Evolutionary conservation across 1,284 basidiomycete species (phyloP).

Genomic region (Cerioporus squamosus): DNA sequence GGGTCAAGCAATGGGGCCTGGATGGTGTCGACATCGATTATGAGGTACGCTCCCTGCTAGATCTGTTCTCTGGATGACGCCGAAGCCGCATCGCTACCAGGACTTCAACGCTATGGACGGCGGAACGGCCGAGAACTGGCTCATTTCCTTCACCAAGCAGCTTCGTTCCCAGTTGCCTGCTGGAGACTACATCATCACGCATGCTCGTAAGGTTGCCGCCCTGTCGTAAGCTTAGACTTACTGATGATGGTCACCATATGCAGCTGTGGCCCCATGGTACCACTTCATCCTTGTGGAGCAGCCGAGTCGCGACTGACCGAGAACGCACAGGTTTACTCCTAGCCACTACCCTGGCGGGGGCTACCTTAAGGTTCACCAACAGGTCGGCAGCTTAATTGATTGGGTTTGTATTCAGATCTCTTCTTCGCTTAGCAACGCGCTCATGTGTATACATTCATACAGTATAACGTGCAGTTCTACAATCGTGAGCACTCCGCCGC

Average conservation of each 20-base stretch:
- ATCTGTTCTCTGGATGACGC: not conserved
- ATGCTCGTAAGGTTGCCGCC: constrained; percentile 35
- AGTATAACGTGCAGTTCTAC: constrained; percentile 61
- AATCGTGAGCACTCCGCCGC: constrained; percentile 50
- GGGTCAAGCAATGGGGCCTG: constrained; percentile 50
- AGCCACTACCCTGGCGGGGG: constrained; percentile 58
- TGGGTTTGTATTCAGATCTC: constrained; percentile 33
- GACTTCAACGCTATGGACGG: constrained; percentile 51
- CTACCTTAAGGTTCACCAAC: constrained; percentile 59
- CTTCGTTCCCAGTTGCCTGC: constrained; percentile 38
- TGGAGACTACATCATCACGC: constrained; percentile 40
- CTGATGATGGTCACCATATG: not conserved
- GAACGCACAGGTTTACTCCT: constrained; percentile 50
- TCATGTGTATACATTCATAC: not conserved
- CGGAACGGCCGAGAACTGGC: constrained; percentile 45
- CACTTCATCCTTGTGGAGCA: not conserved
- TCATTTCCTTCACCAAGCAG: constrained; percentile 48
- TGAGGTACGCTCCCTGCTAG: constrained; percentile 39
- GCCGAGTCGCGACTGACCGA: not conserved
- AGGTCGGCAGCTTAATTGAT: constrained; percentile 54
- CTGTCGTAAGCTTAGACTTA: not conserved
- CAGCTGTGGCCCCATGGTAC: constrained; percentile 58
- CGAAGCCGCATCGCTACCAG: constrained; percentile 30
- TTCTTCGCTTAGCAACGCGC: not conserved
- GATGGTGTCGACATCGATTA: constrained; percentile 65